phyloP scores from a whole-genome alignment of 1,139 yeast species.

The Candida sanyaensis region DNA sequence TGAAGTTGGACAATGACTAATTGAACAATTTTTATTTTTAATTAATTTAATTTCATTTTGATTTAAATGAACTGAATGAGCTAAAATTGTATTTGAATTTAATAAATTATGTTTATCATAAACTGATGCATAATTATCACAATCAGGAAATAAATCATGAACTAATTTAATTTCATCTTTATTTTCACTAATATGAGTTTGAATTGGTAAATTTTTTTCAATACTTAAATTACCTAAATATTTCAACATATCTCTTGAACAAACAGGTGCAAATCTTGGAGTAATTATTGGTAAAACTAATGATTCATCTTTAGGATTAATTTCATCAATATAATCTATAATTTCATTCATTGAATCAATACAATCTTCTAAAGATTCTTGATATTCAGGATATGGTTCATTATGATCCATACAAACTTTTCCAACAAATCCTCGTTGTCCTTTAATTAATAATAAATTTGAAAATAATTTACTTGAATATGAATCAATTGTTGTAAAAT shows the following conservation, averaged over 20 bases:
- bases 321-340: constrained; percentile 51
- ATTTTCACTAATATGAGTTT: constrained; percentile 90
- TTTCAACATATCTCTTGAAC: constrained; percentile 61
- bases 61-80: constrained; percentile 82
- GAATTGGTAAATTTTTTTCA: constrained; percentile 61
- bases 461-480: constrained; percentile 77
- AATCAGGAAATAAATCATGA: constrained; percentile 69
- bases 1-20: constrained; percentile 93
- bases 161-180: constrained; percentile 75
- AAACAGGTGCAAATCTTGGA: constrained; percentile 93
- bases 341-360: constrained; percentile 58
- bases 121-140: constrained; percentile 70
- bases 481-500: constrained; percentile 85
- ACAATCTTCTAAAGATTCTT: constrained; percentile 63
- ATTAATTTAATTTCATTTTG: constrained; percentile 64
- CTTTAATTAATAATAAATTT: constrained; percentile 60
- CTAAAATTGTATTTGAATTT: constrained; percentile 69
- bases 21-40: constrained; percentile 58
- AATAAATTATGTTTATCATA: constrained; percentile 67
- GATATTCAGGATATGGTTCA: constrained; percentile 66
- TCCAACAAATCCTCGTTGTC: constrained; percentile 91
- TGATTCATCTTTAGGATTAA: constrained; percentile 51
- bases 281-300: constrained; percentile 77
- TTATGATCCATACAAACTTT: constrained; percentile 85
- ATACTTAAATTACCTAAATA: constrained; percentile 64